Base-by-base conservation (phyloP, 345 rosid genomes). In the Hevea brasiliensis region DNA sequence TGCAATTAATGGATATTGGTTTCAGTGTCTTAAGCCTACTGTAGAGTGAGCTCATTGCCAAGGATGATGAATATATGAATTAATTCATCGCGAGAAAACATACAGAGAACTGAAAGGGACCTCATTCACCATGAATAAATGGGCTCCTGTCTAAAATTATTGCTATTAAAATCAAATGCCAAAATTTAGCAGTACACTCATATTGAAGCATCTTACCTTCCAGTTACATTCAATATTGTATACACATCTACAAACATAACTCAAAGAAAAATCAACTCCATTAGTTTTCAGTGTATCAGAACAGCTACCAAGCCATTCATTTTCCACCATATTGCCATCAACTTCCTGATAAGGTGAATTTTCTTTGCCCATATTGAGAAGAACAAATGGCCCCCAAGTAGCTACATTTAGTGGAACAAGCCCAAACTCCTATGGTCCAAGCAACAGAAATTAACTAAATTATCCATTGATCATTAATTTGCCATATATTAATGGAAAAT, bases 371-470 rank as follows among this genome's bases (percentile, higher is more conserved):
- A 90, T 61, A 69, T 89, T 92, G 71, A 90, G 88, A 73, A 94
- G 94, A 80, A 92, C 81, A 85, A 92, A 94, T 37, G 98, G 97
- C 44, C 97, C 97, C 97, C 97, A 92, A 29, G 84, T 74, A 61
- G 95, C 91, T 3, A 89, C 93, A 71, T 82, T 76, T 10, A 92
- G 74, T 7, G 91, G 90, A 74, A 81, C 55, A 45, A 94, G 97
- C 77, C 97, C 97, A 84, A 87, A 89, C 32, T 90, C 97, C 97
- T 94, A 79, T 26, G 60, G 71, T 77, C 81, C 71, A 80, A 44
- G 42, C 72, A 42, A 67, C 64, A 78, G 44, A 72, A 65, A 64
- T 54, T 74, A 75, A 64, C 48, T 42, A 76, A 76, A 76, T 69
- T 74, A 61, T 75, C 54, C 12, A 9, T 68, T 53, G 53, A 24